A percentile compares a stretch with the other conserved stretches of the same genome.
phyloP scores from a whole-genome alignment of 2,329 filamentous ascomycete species.

The Cladosporium halotolerans region DNA sequence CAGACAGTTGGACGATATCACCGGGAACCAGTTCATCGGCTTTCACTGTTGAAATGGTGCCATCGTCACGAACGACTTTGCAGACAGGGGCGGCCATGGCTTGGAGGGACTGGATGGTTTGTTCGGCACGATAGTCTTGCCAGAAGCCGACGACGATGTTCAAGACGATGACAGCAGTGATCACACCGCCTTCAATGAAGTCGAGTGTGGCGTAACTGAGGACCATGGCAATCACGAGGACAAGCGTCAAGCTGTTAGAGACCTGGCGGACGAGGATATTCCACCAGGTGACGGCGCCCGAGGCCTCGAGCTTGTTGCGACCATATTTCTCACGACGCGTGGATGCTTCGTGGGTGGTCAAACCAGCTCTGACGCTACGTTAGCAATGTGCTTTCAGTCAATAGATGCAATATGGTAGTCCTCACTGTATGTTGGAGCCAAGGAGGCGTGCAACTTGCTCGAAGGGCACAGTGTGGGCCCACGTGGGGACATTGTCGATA shows the following conservation, averaged over 20 bases:
- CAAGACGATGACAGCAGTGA: constrained; percentile 51
- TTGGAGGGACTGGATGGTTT: constrained; percentile 53
- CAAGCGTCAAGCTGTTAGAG: constrained; percentile 34
- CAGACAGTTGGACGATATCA: constrained; percentile 57
- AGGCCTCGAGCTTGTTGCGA: constrained; percentile 25
- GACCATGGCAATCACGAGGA: constrained; percentile 52
- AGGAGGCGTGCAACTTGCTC: constrained; percentile 2
- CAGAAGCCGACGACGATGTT: constrained; percentile 56
- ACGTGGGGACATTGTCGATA: constrained; percentile 1
- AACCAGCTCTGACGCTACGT: constrained; percentile 17
- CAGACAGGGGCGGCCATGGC: constrained; percentile 52
- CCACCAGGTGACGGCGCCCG: constrained; percentile 26
- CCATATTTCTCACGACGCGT: constrained; percentile 24
- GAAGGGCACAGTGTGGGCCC: constrained; percentile 4
- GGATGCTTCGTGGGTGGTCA: constrained; percentile 18
- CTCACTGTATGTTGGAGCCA: constrained; percentile 3
- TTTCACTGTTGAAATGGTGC: constrained; percentile 46
- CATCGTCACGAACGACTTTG: constrained; percentile 48
- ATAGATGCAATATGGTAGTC: not conserved
- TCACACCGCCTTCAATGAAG: constrained; percentile 56
- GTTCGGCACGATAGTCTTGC: constrained; percentile 55
- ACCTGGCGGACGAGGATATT: constrained; percentile 32
- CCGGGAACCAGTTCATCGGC: constrained; percentile 58
- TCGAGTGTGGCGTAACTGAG: constrained; percentile 53
- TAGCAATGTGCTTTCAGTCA: not conserved